Base-by-base conservation (phyloP, 1,284 basidiomycete genomes). In the Ceratobasidium sp. region DNA sequence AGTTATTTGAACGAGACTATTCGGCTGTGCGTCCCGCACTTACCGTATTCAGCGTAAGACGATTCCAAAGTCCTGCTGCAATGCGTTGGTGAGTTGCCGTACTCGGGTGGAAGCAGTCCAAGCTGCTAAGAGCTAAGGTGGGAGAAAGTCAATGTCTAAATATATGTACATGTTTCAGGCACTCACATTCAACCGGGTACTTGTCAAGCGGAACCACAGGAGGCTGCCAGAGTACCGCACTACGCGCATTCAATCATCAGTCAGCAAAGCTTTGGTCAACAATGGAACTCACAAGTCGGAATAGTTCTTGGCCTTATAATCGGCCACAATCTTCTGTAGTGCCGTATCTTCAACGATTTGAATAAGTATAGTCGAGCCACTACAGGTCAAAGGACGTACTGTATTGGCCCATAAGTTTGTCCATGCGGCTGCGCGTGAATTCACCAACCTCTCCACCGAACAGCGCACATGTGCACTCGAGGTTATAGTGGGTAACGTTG, bases 21-120 rank as follows among this genome's bases (percentile, higher is more conserved):
- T 52, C 70, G 56, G 29, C 42, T 31, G 35, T 54, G 34, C 0
- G 20, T 22, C 35, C n/a, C 10, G 13, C 22, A 74, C 77, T 27
- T 54, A 78, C 76, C 58, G 75, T 50, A 49, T 57, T 50, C 52
- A 76, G 57, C 0, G 76, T 75, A 34, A 80, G 69, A 32, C 79
- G 69, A 70, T 79, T 80, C 79, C 79, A 80, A 35, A 80, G 60
- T 0, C 78, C 79, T 0, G 77, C 76, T 3, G 78, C 79, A 15
- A 80, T 75, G 0, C 79, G 71, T 55, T 75, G 73, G 69, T 80
- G 79, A 0, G 76, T 77, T 27, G 73, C 73, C 20, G 74, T 75
- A 13, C 76, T 77, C 3, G 80, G 80, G 56, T 80, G 80, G 72
- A 80, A 81, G 71, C 79, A 81, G 70, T 81, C 80, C 5, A 77